These are phyloP conservation scores for Pleurotus tuber-regium DNA, from an alignment of 768 basidiomycete species.

Conservation along the genomic window DNA sequence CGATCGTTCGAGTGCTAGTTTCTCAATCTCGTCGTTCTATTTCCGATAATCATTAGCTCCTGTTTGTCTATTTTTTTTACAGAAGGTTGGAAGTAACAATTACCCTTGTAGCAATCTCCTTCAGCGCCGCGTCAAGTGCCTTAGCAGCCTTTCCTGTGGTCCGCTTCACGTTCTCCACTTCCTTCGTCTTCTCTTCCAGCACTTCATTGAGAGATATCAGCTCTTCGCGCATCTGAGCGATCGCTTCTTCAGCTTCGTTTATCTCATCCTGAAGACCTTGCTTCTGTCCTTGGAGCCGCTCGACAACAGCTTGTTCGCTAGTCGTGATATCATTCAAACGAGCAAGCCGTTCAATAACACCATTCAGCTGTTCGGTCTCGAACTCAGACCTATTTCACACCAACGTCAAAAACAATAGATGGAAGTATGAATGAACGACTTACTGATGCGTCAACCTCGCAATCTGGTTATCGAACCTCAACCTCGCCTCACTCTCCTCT, in stretches of 20 bases:
- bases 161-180: slow-evolving; percentile 75
- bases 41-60: too few species aligned
- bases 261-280: slow-evolving; percentile 58
- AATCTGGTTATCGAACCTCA: slow-evolving; percentile 84
- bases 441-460: slow-evolving; percentile 85
- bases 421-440: slow-evolving; percentile 20
- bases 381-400: slow-evolving; percentile 64
- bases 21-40: slow-evolving; percentile 56
- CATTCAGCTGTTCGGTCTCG: slow-evolving; percentile 71
- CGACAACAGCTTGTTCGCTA: slow-evolving; percentile 53
- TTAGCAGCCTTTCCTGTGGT: slow-evolving; percentile 67
- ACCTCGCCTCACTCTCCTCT: slow-evolving; percentile 80
- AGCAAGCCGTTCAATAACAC: slow-evolving; percentile 59
- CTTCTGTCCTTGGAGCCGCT: slow-evolving; percentile 54
- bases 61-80: too few species aligned
- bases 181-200: slow-evolving; percentile 71
- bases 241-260: slow-evolving; percentile 48
- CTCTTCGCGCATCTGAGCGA: slow-evolving; percentile 58
- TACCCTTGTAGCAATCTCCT: slow-evolving; percentile 84
- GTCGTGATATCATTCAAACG: slow-evolving; percentile 50
- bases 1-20: slow-evolving; percentile 68
- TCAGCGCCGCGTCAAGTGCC: slow-evolving; percentile 80
- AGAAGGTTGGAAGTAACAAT: too few species aligned
- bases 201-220: slow-evolving; percentile 58
- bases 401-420: slow-evolving; percentile 1